Conservation (phyloP, 495 filamentous ascomycete species). For the Gamarada debralockiae region DNA sequence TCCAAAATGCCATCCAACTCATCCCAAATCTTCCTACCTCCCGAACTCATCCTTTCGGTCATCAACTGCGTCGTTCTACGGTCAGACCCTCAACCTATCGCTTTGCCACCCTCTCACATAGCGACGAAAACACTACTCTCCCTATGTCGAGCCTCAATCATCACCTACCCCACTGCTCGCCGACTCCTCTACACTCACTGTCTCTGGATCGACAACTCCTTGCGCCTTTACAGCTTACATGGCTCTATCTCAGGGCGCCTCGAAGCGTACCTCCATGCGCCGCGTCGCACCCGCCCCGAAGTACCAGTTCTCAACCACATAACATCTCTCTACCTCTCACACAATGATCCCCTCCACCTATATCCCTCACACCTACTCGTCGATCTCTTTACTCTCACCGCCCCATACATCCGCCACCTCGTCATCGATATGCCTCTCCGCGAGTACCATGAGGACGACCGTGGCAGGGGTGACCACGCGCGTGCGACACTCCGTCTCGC, state of each 20-base stretch:
- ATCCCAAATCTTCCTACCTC: not conserved
- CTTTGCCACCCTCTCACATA: constrained; percentile 12
- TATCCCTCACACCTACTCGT: constrained; percentile 6
- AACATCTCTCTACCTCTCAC: constrained; percentile 16
- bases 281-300: too few species aligned
- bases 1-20: too few species aligned
- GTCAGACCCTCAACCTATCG: not conserved
- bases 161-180: constrained; percentile 20
- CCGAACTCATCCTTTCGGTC: constrained; percentile 25
- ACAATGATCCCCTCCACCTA: not conserved
- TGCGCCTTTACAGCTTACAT: constrained; percentile 5
- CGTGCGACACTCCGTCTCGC: constrained; percentile 25
- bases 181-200: constrained; percentile 26
- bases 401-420: constrained; percentile 17
- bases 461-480: too few species aligned
- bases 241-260: constrained; percentile 9
- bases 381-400: constrained; percentile 22
- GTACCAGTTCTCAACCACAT: too few species aligned
- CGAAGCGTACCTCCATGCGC: too few species aligned
- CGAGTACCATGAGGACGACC: constrained; percentile 20
- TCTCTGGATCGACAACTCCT: constrained; percentile 22
- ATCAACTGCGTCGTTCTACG: constrained; percentile 22
- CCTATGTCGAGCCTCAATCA: constrained; percentile 21
- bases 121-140: constrained; percentile 26
- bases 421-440: constrained; percentile 24